Percentiles rank a stretch among this genome's conserved stretches.
These are phyloP conservation scores for Hypoxylon trugodes DNA, from an alignment of 495 filamentous ascomycete species.

Conservation along the genomic window DNA sequence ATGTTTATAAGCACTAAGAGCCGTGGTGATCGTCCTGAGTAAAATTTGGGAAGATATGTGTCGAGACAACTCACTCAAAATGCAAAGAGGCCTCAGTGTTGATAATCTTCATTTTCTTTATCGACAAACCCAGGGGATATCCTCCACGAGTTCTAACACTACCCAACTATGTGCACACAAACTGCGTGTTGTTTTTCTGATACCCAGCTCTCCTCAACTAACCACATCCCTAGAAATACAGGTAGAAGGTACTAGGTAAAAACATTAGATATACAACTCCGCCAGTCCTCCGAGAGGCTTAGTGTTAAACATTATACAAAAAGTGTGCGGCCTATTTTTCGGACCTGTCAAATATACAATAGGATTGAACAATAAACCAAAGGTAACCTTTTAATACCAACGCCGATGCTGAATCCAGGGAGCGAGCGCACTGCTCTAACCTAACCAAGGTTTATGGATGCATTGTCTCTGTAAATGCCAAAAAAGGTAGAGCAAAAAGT, in stretches of 20 bases:
- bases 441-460: constrained; percentile 24
- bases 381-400: constrained; percentile 26
- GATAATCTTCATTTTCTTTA: constrained; percentile 2
- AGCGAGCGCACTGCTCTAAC: constrained; percentile 23
- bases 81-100: neutral
- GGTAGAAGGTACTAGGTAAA: constrained; percentile 27
- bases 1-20: no score
- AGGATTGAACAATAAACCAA: constrained; percentile 20
- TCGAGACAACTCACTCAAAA: neutral
- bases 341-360: constrained; percentile 28
- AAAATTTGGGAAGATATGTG: neutral
- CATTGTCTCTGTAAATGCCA: constrained; percentile 42
- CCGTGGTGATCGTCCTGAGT: no score
- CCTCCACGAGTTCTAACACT: constrained; percentile 13
- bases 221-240: constrained; percentile 32
- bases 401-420: constrained; percentile 28
- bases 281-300: neutral
- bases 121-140: constrained; percentile 9
- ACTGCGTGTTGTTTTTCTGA: constrained; percentile 3
- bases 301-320: constrained; percentile 34
- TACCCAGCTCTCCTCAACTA: neutral
- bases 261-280: constrained; percentile 30
- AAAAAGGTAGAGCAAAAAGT: constrained; percentile 17
- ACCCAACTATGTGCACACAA: constrained; percentile 19
- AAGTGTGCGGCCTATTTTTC: constrained; percentile 1